These are phyloP conservation scores for Nakazawaea molendinolei DNA, from an alignment of 805 yeast species.

Conservation along the genomic window DNA sequence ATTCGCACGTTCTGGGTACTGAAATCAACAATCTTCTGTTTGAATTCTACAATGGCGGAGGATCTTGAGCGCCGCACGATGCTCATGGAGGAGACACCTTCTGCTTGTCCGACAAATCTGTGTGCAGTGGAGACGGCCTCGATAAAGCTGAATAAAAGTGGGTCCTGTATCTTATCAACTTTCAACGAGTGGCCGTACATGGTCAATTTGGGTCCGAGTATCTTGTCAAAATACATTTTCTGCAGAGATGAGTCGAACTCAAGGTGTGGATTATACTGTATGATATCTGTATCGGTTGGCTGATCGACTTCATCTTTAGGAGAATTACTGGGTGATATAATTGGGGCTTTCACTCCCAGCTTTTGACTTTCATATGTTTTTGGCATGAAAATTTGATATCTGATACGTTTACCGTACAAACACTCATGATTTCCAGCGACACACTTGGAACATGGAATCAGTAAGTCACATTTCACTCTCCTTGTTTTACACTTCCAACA, in stretches of 20 bases:
- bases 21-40: conserved; percentile 3
- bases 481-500: conserved; percentile 44
- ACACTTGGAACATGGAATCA: conserved; percentile 38
- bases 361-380: neutral
- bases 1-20: conserved; percentile 11
- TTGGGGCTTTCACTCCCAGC: neutral
- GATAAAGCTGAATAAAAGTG: conserved; percentile 17
- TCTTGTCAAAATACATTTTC: conserved; percentile 17
- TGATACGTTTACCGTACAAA: conserved; percentile 29
- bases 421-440: conserved; percentile 30
- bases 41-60: conserved; percentile 15
- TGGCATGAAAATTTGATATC: conserved; percentile 4
- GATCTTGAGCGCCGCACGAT: conserved; percentile 1
- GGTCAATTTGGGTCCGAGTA: conserved; percentile 21
- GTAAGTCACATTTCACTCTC: conserved; percentile 41
- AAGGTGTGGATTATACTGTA: neutral
- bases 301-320: neutral
- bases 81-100: neutral
- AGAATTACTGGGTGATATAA: neutral
- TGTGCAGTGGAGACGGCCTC: conserved; percentile 19
- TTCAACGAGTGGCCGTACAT: conserved; percentile 15
- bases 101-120: conserved; percentile 13
- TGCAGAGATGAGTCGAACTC: conserved; percentile 11
- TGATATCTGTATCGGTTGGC: neutral
- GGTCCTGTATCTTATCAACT: conserved; percentile 5